Evolutionary conservation across 371 early-diverging fungal species (phyloP), one percentile per base, ranked within the genome.

Genomic region (Mucor irregularis): DNA sequence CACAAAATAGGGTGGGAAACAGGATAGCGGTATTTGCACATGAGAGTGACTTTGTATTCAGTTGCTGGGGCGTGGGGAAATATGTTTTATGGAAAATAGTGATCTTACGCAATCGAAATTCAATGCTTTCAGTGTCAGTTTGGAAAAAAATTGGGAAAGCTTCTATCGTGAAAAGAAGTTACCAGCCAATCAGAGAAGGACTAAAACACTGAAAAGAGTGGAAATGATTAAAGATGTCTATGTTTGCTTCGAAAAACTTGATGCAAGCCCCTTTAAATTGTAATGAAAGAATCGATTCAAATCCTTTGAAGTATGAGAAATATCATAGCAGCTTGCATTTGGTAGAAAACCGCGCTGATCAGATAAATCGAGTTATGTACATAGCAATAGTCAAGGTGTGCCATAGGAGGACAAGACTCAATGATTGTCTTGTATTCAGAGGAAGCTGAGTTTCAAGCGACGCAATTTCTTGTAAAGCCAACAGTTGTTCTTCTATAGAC

Each of bases 251-350:
- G 51, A 54, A 30, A 54, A 54, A 37, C 49, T 61, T 49, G 49
- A 50, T 61, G 39, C 46, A 33, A 49, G 25, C 56, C 51, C 1
- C 24, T 61, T 45, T 55, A 56, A 45, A 44, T 54, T 55, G 44
- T 50, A 55, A 45, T 45, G 51, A 55, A 61, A 55, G 45, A 61
- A 61, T 51, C 17, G 25, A 51, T 55, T 61, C 56, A 25, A 44
- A 55, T 24, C 51, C 50, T 51, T 44, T 31, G 39, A 55, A 25
- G 51, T 61, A 50, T 45, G 56, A 55, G 30, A 55, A 33, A 61
- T 55, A 61, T 53, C 52, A 29, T 54, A 60, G 48, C 43, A 45
- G 51, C 49, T 48, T 34, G 43, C 28, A 34, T 42, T 53, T 44
- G 35, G 9, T 34, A 56, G 52, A 51, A 43, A 58, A 35, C 17